Base-by-base conservation (phyloP, 768 basidiomycete genomes). In the Lentinula raphanica region DNA sequence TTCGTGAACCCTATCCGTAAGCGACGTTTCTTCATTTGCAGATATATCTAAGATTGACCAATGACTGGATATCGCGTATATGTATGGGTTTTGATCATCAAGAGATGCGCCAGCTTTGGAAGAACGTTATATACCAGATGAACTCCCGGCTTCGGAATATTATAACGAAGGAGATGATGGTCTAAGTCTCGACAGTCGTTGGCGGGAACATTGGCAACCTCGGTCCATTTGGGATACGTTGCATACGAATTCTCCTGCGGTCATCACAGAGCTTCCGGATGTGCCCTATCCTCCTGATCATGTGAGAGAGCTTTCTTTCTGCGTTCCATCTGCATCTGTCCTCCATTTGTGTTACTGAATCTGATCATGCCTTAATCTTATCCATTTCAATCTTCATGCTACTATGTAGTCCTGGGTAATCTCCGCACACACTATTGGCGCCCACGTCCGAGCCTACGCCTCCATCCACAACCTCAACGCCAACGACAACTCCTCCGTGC, bases 371-470 rank as follows among this genome's bases (percentile, higher is more conserved):
- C n/a, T n/a, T 46, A 1, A 46, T 15, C 39, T 29, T 29, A 5
- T 5, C 27, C 11, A n/a, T 38, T 32, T 7, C 46, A 28, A 46
- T 19, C n/a, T n/a, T n/a, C n/a, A n/a, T n/a, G n/a, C n/a, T n/a
- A 17, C 11, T 23, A 8, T 19, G 25, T 54, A 64, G 62, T 62
- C 63, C 2, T 66, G 65, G 65, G 58, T 66, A 5, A 40, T 64
- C 8, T 62, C 61, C 1, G 61, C 59, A n/a, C 65, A 66, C 46
- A 58, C 48, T 17, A 64, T 66, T 23, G 62, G 63, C 54, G 54
- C 60, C 19, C 69, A 76, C 56, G 63, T 74, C 39, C 70, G 70
- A 13, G 60, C 67, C 11, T 76, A 69, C 45, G 71, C 71, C 1
- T 67, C 68, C 21, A 50, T 67, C 44, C 67, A 69, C 49, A 65